Percentiles rank a stretch among this genome's conserved stretches.
Evolutionary conservation across 1,284 basidiomycete species (phyloP).

Genomic region (Ceratobasidium sp.): DNA sequence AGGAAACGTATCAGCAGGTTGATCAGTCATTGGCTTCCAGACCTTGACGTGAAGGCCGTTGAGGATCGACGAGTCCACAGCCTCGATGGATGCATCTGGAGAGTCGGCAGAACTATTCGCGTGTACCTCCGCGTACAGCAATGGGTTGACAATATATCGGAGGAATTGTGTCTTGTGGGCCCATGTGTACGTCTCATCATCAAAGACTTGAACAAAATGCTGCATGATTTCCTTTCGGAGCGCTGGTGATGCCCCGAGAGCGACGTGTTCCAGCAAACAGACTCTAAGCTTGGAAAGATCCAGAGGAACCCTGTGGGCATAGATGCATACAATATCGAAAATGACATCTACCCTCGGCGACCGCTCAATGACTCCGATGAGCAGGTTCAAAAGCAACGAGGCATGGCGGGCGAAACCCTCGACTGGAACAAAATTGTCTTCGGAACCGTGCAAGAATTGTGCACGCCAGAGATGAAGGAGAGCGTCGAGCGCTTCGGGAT

Average conservation of each 20-base stretch:
- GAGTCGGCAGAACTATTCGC: conserved; percentile 48
- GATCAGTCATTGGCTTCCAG: conserved; percentile 80
- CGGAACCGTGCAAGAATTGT: conserved; percentile 54
- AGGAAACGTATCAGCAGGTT: conserved; percentile 64
- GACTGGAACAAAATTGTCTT: conserved; percentile 53
- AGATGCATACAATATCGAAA: conserved; percentile 89
- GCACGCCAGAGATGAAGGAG: conserved; percentile 81
- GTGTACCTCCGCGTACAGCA: conserved; percentile 73
- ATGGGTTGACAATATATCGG: conserved; percentile 89
- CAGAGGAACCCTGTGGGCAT: conserved; percentile 84
- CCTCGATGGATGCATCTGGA: conserved; percentile 61
- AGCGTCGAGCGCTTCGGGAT: conserved; percentile 74
- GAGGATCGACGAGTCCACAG: conserved; percentile 81
- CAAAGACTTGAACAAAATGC: conserved; percentile 90
- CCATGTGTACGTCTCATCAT: conserved; percentile 75
- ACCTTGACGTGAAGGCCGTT: conserved; percentile 78
- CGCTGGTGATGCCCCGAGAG: conserved; percentile 64
- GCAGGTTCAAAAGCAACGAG: conserved; percentile 44
- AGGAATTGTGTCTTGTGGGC: conserved; percentile 89
- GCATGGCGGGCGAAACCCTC: conserved; percentile 61
- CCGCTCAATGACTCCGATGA: conserved; percentile 49
- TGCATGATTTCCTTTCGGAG: conserved; percentile 88
- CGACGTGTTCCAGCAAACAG: conserved; percentile 91
- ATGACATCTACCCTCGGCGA: conserved; percentile 74
- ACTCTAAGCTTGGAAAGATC: conserved; percentile 86